phyloP scores from a whole-genome alignment of 2,329 filamentous ascomycete species.

The Thielaviopsis musarum region DNA sequence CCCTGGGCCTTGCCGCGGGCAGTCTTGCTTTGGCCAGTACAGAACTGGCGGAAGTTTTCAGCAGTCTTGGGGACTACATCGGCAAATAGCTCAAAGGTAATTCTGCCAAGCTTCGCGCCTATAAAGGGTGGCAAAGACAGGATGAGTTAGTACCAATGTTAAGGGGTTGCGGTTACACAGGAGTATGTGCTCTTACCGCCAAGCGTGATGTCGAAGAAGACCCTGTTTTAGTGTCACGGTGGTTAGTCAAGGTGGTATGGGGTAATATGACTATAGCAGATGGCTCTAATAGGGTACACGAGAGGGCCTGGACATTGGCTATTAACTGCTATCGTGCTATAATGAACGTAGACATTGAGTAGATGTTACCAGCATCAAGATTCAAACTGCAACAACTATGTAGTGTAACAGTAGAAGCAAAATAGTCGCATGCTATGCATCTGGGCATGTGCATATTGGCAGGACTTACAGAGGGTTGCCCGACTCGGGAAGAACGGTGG shows the following conservation, averaged over 20 bases:
- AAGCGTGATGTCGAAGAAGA: conserved; percentile 65
- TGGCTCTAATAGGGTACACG: too few relatives aligned
- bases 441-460: neutral
- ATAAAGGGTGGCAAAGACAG: neutral
- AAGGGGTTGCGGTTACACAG: neutral
- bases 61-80: conserved; percentile 73
- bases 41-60: conserved; percentile 95
- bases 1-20: conserved; percentile 63
- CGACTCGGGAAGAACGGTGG: conserved; percentile 28
- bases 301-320: too few relatives aligned
- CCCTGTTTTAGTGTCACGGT: conserved; percentile 20
- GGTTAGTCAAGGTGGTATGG: too few relatives aligned
- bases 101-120: conserved; percentile 75
- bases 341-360: neutral
- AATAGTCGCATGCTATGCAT: neutral
- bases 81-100: conserved; percentile 82
- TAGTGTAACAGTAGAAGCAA: too few relatives aligned
- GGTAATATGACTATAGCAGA: too few relatives aligned
- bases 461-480: conserved; percentile 30
- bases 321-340: too few relatives aligned
- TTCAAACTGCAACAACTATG: too few relatives aligned
- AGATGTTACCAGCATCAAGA: too few relatives aligned
- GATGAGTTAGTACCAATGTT: neutral
- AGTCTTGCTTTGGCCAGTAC: conserved; percentile 82
- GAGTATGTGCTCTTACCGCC: conserved; percentile 39